Conservation (phyloP, 2,329 filamentous ascomycete genomes). For the Xylariales sp. region DNA sequence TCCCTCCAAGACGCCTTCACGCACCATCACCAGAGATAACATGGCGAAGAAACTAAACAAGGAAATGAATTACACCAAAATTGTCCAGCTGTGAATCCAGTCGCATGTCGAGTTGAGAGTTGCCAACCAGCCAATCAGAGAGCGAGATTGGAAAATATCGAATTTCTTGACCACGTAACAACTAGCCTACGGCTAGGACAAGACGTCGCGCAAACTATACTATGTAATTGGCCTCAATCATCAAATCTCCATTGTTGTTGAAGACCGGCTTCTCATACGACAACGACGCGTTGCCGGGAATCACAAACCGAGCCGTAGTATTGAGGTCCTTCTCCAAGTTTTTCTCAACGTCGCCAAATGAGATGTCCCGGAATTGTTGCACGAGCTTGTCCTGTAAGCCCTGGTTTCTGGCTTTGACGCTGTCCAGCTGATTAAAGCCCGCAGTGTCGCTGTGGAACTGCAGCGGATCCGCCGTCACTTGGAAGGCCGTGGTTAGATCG, state of each 20-base stretch:
- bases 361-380: not conserved
- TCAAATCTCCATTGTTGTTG: constrained; percentile 17
- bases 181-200: constrained; percentile 10
- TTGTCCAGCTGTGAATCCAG: not conserved
- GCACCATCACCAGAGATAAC: too few relatives aligned
- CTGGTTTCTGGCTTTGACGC: not conserved
- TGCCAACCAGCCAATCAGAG: constrained; percentile 3
- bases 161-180: constrained; percentile 7
- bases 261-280: constrained; percentile 12
- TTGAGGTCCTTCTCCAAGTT: constrained; percentile 8
- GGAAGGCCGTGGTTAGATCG: constrained; percentile 5
- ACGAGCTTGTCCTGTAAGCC: constrained; percentile 1
- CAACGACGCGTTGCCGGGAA: not conserved
- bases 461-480: not conserved
- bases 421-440: not conserved
- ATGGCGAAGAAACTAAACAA: not conserved
- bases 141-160: not conserved
- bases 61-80: not conserved
- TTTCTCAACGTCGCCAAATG: not conserved
- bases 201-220: constrained; percentile 9
- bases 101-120: constrained; percentile 7
- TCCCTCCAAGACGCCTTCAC: too few relatives aligned
- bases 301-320: constrained; percentile 11
- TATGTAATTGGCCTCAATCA: constrained; percentile 16
- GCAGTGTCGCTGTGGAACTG: not conserved